phyloP scores from a whole-genome alignment of 495 filamentous ascomycete genomes.

The Hapsidospora chrysogenum region DNA sequence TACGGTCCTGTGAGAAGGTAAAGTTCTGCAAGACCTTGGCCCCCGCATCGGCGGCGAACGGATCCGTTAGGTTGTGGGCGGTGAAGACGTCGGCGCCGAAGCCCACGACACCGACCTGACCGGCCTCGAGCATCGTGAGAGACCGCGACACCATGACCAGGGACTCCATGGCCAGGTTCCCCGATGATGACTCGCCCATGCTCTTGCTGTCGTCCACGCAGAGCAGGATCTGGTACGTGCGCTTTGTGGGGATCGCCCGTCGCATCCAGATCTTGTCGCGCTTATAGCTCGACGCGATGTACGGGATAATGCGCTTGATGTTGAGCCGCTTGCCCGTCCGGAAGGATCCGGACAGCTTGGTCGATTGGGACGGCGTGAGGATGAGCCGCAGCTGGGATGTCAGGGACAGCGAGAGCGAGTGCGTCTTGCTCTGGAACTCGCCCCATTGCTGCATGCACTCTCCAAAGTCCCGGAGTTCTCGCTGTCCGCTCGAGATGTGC shows the following conservation, averaged over 20 bases:
- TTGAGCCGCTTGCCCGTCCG: slow-evolving; percentile 96
- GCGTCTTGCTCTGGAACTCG: slow-evolving; percentile 66
- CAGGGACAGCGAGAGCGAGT: slow-evolving; percentile 66
- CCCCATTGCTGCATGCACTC: slow-evolving; percentile 74
- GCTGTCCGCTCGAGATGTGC: slow-evolving; percentile 37
- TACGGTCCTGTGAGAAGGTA: slow-evolving; percentile 66
- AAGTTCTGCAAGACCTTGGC: slow-evolving; percentile 69
- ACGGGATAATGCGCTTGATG: slow-evolving; percentile 97
- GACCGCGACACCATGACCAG: slow-evolving; percentile 74
- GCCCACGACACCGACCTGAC: slow-evolving; percentile 73
- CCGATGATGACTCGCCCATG: slow-evolving; percentile 60
- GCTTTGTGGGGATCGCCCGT: slow-evolving; percentile 73
- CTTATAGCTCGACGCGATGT: slow-evolving; percentile 94
- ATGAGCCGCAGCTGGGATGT: slow-evolving; percentile 93
- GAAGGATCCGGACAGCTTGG: slow-evolving; percentile 92
- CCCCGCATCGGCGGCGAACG: slow-evolving; percentile 66
- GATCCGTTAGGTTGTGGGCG: slow-evolving; percentile 69
- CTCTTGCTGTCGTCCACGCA: slow-evolving; percentile 90
- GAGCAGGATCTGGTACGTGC: slow-evolving; percentile 90
- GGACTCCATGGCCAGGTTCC: slow-evolving; percentile 68
- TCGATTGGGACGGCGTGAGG: slow-evolving; percentile 81
- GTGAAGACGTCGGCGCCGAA: slow-evolving; percentile 80
- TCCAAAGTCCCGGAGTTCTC: slow-evolving; percentile 20
- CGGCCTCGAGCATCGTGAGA: slow-evolving; percentile 81
- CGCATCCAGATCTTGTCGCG: slow-evolving; percentile 99